Percentiles rank a stretch among this genome's conserved stretches.
phyloP scores from a whole-genome alignment of 2,329 filamentous ascomycete genomes.

The Xylariaceae sp. region DNA sequence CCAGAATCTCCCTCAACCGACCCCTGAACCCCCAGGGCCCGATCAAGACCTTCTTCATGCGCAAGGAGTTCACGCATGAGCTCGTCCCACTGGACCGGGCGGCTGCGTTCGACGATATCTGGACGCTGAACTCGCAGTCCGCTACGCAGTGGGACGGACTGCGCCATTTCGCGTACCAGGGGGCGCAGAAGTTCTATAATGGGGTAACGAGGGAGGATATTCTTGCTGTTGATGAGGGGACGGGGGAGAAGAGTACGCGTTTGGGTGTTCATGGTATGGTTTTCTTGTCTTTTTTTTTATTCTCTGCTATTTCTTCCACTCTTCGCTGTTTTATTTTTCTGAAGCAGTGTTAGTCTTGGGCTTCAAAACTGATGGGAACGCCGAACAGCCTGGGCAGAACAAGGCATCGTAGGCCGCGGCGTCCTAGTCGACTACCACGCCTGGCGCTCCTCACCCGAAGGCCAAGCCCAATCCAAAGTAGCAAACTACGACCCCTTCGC shows the following conservation, averaged over 20 bases:
- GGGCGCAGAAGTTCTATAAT: constrained; percentile 26
- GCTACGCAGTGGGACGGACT: constrained; percentile 56
- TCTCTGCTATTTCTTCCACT: too few relatives aligned
- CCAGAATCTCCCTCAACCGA: constrained; percentile 55
- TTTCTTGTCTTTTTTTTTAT: background rate
- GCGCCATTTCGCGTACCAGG: constrained; percentile 46
- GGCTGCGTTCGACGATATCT: constrained; percentile 55
- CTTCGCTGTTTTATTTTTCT: too few relatives aligned
- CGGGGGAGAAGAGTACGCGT: constrained; percentile 10
- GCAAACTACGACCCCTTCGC: constrained; percentile 34
- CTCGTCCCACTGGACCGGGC: constrained; percentile 47
- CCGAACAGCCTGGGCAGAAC: constrained; percentile 38
- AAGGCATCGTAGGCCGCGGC: constrained; percentile 52
- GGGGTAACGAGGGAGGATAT: constrained; percentile 16
- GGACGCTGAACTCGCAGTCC: constrained; percentile 54
- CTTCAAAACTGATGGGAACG: too few relatives aligned
- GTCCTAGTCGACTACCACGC: constrained; percentile 49
- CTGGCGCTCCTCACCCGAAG: constrained; percentile 34
- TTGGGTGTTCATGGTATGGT: constrained; percentile 17
- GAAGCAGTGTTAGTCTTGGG: too few relatives aligned
- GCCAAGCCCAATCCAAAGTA: constrained; percentile 32
- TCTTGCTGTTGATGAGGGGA: constrained; percentile 9
- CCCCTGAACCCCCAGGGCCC: constrained; percentile 48
- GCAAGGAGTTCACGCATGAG: constrained; percentile 50
- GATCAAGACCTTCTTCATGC: constrained; percentile 48